Evolutionary conservation across 805 yeast species (phyloP).

Genomic region (Cephaloascus albidus): DNA sequence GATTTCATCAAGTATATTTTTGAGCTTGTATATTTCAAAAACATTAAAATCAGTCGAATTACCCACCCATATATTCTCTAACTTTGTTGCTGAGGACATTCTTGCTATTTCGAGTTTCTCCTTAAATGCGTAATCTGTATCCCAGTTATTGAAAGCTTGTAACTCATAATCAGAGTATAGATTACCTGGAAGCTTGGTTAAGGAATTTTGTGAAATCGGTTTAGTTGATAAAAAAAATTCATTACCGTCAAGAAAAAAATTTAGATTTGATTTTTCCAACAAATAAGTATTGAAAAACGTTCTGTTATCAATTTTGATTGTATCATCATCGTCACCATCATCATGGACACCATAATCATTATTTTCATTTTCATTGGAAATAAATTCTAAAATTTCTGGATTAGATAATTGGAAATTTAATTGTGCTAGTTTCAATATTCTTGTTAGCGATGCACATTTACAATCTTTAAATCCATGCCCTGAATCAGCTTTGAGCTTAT

Average conservation of each 20-base stretch:
- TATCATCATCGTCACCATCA: no score
- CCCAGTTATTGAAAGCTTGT: constrained; percentile 48
- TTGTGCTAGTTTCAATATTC: constrained; percentile 36
- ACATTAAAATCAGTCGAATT: constrained; percentile 64
- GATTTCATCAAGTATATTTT: no score
- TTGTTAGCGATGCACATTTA: constrained; percentile 24
- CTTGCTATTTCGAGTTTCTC: constrained; percentile 78
- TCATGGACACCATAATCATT: constrained; percentile 1
- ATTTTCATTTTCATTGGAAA: constrained; percentile 2
- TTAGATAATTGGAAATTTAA: constrained; percentile 10
- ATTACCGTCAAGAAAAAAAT: background rate
- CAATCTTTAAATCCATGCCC: no score
- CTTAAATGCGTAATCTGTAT: constrained; percentile 54
- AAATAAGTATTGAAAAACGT: constrained; percentile 17
- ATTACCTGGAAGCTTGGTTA: constrained; percentile 7
- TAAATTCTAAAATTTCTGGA: background rate
- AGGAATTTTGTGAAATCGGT: background rate
- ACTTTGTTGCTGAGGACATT: constrained; percentile 72
- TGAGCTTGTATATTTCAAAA: constrained; percentile 12
- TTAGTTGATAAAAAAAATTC: background rate
- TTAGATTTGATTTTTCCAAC: constrained; percentile 7
- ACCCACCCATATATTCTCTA: constrained; percentile 69
- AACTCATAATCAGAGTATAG: constrained; percentile 25
- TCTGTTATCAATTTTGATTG: constrained; percentile 2
- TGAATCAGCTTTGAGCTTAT: constrained; percentile 4